phyloP scores from a whole-genome alignment of 805 yeast genomes.

The Saturnispora quitensis region DNA sequence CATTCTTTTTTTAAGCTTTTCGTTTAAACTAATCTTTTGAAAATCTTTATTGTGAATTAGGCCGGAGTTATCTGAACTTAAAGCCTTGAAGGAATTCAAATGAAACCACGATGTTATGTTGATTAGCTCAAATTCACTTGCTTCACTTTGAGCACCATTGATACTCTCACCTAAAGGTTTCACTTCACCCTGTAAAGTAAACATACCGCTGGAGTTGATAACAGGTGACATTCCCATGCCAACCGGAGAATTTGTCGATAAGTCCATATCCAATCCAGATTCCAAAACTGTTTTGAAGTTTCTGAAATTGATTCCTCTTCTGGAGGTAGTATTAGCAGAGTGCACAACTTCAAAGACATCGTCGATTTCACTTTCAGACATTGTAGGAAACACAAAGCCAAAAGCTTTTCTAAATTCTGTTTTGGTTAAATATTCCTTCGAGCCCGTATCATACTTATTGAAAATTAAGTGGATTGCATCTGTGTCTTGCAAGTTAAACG shows the following conservation, averaged over 20 bases:
- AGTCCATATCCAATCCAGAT: constrained; percentile 12
- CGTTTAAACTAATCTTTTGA: constrained; percentile 23
- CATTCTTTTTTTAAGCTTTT: background rate
- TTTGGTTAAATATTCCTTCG: constrained; percentile 30
- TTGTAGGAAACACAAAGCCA: constrained; percentile 32
- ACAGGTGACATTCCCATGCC: constrained; percentile 6
- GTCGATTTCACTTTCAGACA: constrained; percentile 27
- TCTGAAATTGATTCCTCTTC: constrained; percentile 21
- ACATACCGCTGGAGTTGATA: constrained; percentile 2
- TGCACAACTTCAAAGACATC: constrained; percentile 30
- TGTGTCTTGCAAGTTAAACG: constrained; percentile 7
- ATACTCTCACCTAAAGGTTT: constrained; percentile 9
- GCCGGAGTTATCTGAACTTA: constrained; percentile 30
- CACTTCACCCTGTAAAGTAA: background rate
- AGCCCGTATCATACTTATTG: constrained; percentile 30
- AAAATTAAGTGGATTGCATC: constrained; percentile 29
- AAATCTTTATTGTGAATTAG: constrained; percentile 32
- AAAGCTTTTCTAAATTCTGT: constrained; percentile 36
- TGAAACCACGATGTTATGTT: constrained; percentile 32
- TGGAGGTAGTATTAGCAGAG: constrained; percentile 11
- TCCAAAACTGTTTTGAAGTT: constrained; percentile 16
- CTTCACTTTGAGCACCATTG: constrained; percentile 18
- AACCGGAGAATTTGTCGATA: background rate
- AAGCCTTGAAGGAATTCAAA: constrained; percentile 31
- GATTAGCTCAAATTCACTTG: constrained; percentile 22